Evolutionary conservation across 345 rosid genomes (phyloP).

Genomic region (Pistacia vera): DNA sequence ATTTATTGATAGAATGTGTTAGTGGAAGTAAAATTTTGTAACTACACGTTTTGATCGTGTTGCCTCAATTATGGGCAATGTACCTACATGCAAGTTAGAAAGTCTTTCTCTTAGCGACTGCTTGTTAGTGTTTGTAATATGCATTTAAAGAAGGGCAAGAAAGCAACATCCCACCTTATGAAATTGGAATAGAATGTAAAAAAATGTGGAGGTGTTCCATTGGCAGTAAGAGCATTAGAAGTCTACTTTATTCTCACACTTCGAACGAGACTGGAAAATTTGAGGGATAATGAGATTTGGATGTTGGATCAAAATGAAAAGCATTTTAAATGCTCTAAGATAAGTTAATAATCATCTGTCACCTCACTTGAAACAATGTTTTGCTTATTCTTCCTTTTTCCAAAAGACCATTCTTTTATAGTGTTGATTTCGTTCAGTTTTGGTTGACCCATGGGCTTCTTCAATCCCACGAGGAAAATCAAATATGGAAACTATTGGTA

Average conservation of each 20-base stretch:
- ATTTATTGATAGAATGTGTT: background rate
- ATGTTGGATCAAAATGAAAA: background rate
- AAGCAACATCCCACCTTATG: background rate
- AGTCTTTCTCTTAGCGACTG: background rate
- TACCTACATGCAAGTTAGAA: background rate
- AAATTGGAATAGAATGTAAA: background rate
- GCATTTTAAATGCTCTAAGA: background rate
- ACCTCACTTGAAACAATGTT: background rate
- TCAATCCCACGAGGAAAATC: background rate
- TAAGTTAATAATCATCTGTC: background rate
- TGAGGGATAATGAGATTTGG: background rate
- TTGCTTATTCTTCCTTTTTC: background rate
- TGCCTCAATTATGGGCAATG: background rate
- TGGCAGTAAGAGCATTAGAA: background rate
- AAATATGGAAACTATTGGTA: background rate
- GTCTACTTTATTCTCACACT: conserved; percentile 22
- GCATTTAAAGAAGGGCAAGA: background rate
- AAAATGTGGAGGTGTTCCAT: background rate
- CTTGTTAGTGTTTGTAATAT: background rate
- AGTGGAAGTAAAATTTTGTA: background rate
- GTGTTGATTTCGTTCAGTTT: too few species aligned
- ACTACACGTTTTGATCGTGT: background rate
- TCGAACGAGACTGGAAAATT: background rate
- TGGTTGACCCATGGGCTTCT: background rate
- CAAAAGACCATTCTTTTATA: background rate